These are phyloP conservation scores for Theobroma cacao DNA, from an alignment of 345 rosid genomes.

Conservation along the genomic window DNA sequence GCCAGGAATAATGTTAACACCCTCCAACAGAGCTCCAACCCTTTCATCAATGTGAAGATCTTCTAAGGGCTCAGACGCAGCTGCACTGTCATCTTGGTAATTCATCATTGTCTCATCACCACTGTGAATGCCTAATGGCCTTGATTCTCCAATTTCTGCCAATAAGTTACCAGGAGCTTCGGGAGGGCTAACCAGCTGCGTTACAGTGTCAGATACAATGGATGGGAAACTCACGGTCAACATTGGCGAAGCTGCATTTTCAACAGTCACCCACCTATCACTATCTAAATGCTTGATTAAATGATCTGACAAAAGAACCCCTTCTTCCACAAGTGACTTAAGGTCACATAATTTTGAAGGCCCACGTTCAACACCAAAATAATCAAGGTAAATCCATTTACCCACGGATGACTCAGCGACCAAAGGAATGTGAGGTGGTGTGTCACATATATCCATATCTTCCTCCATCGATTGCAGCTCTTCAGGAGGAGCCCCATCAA, in stretches of 20 bases:
- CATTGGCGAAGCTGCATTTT: conserved; percentile 92
- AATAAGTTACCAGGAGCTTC: conserved; percentile 93
- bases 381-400: conserved; percentile 96
- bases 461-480: conserved; percentile 97
- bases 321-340: conserved; percentile 75
- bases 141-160: conserved; percentile 54
- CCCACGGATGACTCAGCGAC: conserved; percentile 60
- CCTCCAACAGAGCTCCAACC: conserved; percentile 71
- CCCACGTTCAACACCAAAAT: conserved; percentile 75
- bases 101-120: conserved; percentile 32
- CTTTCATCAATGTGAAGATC: conserved; percentile 73
- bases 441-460: conserved; percentile 98
- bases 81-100: conserved; percentile 22
- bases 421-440: conserved; percentile 80
- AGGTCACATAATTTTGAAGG: conserved; percentile 83
- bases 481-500: conserved; percentile 49
- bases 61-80: conserved; percentile 35
- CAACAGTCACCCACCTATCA: conserved; percentile 93
- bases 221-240: conserved; percentile 48
- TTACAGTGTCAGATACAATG: conserved; percentile 66
- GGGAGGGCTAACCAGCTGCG: conserved; percentile 82
- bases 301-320: conserved; percentile 81
- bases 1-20: conserved; percentile 62
- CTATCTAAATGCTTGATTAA: conserved; percentile 81
- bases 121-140: conserved; percentile 30